Conservation (phyloP, 2,329 filamentous ascomycete genomes). For the Phialophora tarda region DNA sequence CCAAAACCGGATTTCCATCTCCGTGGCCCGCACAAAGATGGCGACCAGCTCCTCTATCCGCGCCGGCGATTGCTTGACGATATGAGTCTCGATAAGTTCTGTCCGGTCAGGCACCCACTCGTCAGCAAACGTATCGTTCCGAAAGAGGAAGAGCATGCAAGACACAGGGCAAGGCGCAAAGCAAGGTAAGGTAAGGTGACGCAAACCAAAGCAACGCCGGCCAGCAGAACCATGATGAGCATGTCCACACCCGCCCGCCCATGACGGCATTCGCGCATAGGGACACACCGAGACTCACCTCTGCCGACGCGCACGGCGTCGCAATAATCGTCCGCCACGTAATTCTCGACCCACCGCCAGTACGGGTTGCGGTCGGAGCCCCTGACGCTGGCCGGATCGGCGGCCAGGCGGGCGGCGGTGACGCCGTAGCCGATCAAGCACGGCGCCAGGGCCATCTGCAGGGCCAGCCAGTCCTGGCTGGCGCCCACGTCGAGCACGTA, state of each 20-base stretch:
- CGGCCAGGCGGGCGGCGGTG: conserved; percentile 73
- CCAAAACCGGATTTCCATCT: conserved; percentile 79
- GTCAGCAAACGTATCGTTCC: neutral
- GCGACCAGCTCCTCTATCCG: conserved; percentile 80
- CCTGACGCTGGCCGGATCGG: conserved; percentile 63
- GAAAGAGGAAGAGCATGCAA: neutral
- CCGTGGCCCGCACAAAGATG: conserved; percentile 85
- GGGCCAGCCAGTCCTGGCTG: conserved; percentile 83
- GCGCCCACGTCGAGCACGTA: conserved; percentile 89
- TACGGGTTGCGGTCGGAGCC: conserved; percentile 69
- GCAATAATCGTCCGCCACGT: conserved; percentile 78
- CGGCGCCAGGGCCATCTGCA: conserved; percentile 83
- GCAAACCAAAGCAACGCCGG: neutral
- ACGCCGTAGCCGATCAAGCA: conserved; percentile 88
- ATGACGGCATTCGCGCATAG: neutral
- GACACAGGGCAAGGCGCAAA: neutral
- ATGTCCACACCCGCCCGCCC: neutral
- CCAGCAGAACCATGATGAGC: too few relatives aligned
- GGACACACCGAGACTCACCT: conserved; percentile 16
- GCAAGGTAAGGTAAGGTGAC: neutral
- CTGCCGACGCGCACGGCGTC: conserved; percentile 70
- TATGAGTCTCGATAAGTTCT: conserved; percentile 78
- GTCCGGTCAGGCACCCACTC: neutral
- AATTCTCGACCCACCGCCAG: conserved; percentile 91
- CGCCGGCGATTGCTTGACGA: conserved; percentile 71